Evolutionary conservation across 2,329 filamentous ascomycete species (phyloP), one percentile per base, ranked within the genome.

Genomic region (Neoarthrinium moseri): DNA sequence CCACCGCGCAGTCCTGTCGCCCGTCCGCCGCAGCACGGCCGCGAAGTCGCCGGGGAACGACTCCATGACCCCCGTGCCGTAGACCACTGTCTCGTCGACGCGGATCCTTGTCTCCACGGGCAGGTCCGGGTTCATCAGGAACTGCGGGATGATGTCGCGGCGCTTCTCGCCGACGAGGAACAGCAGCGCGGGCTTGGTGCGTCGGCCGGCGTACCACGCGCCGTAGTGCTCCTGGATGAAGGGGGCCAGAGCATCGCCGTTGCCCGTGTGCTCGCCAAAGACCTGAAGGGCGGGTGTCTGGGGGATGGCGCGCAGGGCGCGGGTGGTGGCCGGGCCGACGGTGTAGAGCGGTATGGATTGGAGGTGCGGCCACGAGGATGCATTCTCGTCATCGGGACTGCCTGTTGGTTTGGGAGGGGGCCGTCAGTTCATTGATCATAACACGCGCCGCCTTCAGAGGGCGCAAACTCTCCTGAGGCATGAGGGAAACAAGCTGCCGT

Each of bases 121-220:
- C 7, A 91, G 67, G 0, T 61, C 56, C 0, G 71, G 60, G 30
- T 80, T 77, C 73, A 84, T 87, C 29, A 97, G 71, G 2, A 81
- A 89, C 56, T 80, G 88, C 2, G 94, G 91, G 52, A 99, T 96
- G 53, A 96, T 83, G 63, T 97, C 94, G 35, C 94, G 75, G 45
- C 91, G 80, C 62, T 91, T 88, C 62, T 96, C 92, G 17, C 94
- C 94, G 0, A 95, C 91, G 12, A 95, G 78, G 64, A 97, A 99
- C 1, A 97, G 70, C 5, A 97, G 65, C 0, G 86, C 78, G 1
- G 81, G 83, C 56, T 82, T 81, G 12, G 54, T 57, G 10, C 62
- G 39, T 40, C 65, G 60, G 29, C 63, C 63, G 27, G 60, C 51
- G 52, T 81, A 76, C 72, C 74, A 77, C 40, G 68, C 58, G 20